Evolutionary conservation across 2,329 filamentous ascomycete genomes (phyloP).

Genomic region (Clarireedia monteithiana): DNA sequence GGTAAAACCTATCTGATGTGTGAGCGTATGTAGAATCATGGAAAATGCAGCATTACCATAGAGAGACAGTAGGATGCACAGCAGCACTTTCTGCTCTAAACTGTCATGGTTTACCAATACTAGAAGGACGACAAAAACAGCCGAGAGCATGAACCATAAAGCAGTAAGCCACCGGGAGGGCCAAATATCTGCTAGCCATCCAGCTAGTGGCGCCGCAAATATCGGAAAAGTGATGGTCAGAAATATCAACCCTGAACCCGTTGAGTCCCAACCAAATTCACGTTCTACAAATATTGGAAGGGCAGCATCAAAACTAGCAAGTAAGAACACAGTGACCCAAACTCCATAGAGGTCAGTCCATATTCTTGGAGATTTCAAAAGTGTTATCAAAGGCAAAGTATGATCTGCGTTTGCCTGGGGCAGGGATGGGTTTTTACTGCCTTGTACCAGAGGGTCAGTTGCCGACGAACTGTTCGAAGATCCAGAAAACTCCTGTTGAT

Average conservation of each 20-base stretch:
- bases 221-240: conserved; percentile 50
- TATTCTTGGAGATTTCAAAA: conserved; percentile 34
- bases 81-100: conserved; percentile 52
- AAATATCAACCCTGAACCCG: conserved; percentile 49
- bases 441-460: not conserved
- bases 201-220: conserved; percentile 49
- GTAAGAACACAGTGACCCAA: conserved; percentile 39
- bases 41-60: conserved; percentile 35
- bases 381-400: conserved; percentile 25
- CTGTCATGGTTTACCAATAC: conserved; percentile 53
- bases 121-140: conserved; percentile 53
- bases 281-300: conserved; percentile 45
- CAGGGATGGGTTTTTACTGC: conserved; percentile 11
- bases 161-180: conserved; percentile 54
- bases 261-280: conserved; percentile 46
- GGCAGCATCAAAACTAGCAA: conserved; percentile 47
- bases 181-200: conserved; percentile 39
- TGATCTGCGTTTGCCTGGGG: not conserved
- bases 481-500: not conserved
- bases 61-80: conserved; percentile 54
- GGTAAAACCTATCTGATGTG: conserved; percentile 4
- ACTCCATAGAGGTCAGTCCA: conserved; percentile 33
- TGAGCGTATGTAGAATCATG: not conserved
- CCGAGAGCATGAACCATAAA: conserved; percentile 46
- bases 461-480: not conserved